Base-by-base conservation (phyloP, 2,329 filamentous ascomycete species). In the Fusarium pseudocircinatum region DNA sequence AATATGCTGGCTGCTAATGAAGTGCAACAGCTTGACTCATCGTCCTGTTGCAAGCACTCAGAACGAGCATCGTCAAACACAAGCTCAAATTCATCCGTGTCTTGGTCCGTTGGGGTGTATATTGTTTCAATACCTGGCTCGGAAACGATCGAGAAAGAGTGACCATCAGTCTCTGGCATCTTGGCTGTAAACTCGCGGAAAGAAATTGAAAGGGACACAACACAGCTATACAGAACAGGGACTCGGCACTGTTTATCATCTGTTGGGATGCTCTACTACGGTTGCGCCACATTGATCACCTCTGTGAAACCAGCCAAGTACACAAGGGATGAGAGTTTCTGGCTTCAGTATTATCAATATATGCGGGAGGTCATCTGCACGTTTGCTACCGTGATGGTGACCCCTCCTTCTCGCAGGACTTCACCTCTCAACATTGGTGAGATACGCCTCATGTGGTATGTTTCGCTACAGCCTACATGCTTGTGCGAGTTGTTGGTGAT, bases 1-100 rank as follows among this genome's bases (percentile, higher is more conserved):
- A 79, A 79, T 32, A 82, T 76, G 62, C 79, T 81, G 7, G 81
- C 78, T 22, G 78, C 71, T 24, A 83, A 73, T 20, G 81, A 83
- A 10, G 78, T 81, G 34, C 78, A 82, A 37, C 70, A 76, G 43
- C 67, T 78, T 32, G 78, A 83, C 24, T 70, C 76, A 13, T 63
- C 32, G 37, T 79, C 78, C 60, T 69, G 79, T 6, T 69, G 64
- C 32, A 62, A 63, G 59, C 67, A 67, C 34, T 75, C 77, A 32
- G 73, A 66, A 26, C 63, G 72, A 47, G 75, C 68, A 49, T 75
- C 74, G 54, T 70, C 70, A 59, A 74, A 73, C 37, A 80, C 61
- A 34, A 79, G 72, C 40, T 81, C 78, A 60, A 79, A 77, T 57
- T 80, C 79, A 44, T 80, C 78, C 6, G 77, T 74, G 26, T 77